Base-by-base conservation (phyloP, 257 asterid genomes). In the Echium plantagineum region DNA sequence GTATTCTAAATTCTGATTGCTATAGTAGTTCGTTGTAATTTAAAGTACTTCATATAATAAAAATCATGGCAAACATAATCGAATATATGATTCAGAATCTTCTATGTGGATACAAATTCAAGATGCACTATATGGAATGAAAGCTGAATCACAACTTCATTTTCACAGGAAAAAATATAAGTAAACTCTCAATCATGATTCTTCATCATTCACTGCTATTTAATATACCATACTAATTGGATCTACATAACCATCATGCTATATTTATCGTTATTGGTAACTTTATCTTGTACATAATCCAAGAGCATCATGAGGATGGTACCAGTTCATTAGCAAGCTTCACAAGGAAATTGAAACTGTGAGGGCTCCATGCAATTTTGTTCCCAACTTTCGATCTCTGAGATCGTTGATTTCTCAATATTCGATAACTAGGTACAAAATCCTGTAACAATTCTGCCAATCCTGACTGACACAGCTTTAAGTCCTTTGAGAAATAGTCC, bases 341-440 rank as follows among this genome's bases (percentile, higher is more conserved):
- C 77, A 80, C 83, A 0, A 85, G 78, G 60, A 88, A 91, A 57
- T 76, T 35, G 84, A 91, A 91, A 63, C 77, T 72, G 72, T 85
- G 94, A 22, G 95, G 89, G 52, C 70, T 53, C 81, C 85, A 91
- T 10, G 78, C 86, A 16, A 91, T 77, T 65, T 79, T 90, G 69
- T 76, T 87, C 80, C 75, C 76, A 19, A 73, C 49, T 67, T 83
- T 85, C 15, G 72, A 81, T 58, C 73, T 72, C 52, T 62, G 65
- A 35, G 67, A 38, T 67, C 74, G 84, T 60, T 70, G 76, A 16
- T 60, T 58, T 21, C 67, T 46, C 32, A 72, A 80, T 26, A 66
- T 62, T 66, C 71, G 61, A 26, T 69, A 69, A 31, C 59, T 65
- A 0, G 90, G 85, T 70, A 84, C 56, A 20, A 83, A 80, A 20